Base-by-base conservation (phyloP, 2,329 filamentous ascomycete species). In the Monilinia fructicola region DNA sequence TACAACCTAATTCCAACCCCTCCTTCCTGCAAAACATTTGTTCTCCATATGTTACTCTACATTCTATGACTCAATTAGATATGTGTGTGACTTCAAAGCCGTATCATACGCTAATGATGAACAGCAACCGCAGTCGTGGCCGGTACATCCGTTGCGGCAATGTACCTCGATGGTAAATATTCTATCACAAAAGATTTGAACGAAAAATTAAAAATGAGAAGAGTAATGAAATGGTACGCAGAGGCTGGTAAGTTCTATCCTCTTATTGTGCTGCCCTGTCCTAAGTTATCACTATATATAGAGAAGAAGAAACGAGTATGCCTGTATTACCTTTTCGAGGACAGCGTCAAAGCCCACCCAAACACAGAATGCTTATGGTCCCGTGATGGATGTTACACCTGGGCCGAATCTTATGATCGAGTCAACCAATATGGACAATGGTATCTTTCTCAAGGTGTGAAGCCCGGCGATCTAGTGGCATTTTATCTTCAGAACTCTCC, bases 141-240 rank as follows among this genome's bases (percentile, higher is more conserved):
- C 52, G 72, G 72, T n/a, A 74, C 76, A 44, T 77, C 80, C n/a
- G 78, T 79, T 16, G 83, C 84, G 52, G 81, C 83, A 18, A 71
- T 75, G 69, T 91, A 91, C 71, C 78, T 90, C 54, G 85, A 93
- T 73, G 90, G 86, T 64, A 91, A 90, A 78, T 87, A 84, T 72
- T 85, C 90, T 74, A 74, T 93, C 60, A 76, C 78, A 53, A 85
- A 90, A 73, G 90, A 93, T 75, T 69, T 89, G 21, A 71, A 74
- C 0, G 72, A 73, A 9, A 76, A 90, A n/a, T 74, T 78, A 16
- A 77, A 77, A 14, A 67, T 78, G n/a, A 79, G 77, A 46, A 77
- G 75, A 42, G 78, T 78, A 12, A 77, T 79, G 62, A 81, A 82
- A 62, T 76, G 79, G 3, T 82, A 83, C 64, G 76, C 77, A 5